Conservation (phyloP, 2,329 filamentous ascomycete species). For the Penicillium freii region DNA sequence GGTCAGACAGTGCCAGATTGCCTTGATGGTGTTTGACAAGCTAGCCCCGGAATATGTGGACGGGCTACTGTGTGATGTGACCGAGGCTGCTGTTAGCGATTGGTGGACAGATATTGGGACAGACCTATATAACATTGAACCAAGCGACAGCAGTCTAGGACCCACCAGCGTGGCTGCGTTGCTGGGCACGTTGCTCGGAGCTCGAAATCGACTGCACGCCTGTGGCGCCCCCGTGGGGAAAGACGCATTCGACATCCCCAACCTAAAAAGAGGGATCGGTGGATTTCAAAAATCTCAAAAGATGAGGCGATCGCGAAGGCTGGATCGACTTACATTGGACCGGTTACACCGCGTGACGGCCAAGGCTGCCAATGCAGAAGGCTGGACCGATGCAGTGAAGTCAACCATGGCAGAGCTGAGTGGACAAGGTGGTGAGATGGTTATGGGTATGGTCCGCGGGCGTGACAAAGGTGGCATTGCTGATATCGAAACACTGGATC, state of each 20-base stretch:
- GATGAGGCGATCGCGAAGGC: conserved; percentile 69
- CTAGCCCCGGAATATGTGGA: conserved; percentile 87
- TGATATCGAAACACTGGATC: conserved; percentile 87
- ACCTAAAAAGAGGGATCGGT: conserved; percentile 77
- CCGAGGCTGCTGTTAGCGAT: conserved; percentile 82
- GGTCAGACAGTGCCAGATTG: conserved; percentile 86
- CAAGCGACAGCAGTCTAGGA: conserved; percentile 86
- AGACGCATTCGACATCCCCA: conserved; percentile 83
- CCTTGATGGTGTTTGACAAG: conserved; percentile 82
- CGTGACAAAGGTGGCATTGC: conserved; percentile 86
- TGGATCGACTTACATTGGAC: conserved; percentile 81
- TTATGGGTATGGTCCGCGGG: conserved; percentile 88
- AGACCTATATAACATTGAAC: conserved; percentile 89
- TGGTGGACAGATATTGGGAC: conserved; percentile 96
- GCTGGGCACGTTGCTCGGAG: conserved; percentile 83
- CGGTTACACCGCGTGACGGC: conserved; percentile 79
- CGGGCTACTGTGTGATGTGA: conserved; percentile 87
- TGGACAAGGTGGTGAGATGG: conserved; percentile 89
- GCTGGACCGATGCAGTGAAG: conserved; percentile 90
- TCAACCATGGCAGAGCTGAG: conserved; percentile 91
- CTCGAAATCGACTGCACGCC: conserved; percentile 82
- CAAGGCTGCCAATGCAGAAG: conserved; percentile 84
- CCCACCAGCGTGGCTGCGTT: conserved; percentile 87
- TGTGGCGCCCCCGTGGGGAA: conserved; percentile 81
- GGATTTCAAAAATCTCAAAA: conserved; percentile 90